Conservation (phyloP, 139 green algal genomes). For the Chlamydomonas incerta region DNA sequence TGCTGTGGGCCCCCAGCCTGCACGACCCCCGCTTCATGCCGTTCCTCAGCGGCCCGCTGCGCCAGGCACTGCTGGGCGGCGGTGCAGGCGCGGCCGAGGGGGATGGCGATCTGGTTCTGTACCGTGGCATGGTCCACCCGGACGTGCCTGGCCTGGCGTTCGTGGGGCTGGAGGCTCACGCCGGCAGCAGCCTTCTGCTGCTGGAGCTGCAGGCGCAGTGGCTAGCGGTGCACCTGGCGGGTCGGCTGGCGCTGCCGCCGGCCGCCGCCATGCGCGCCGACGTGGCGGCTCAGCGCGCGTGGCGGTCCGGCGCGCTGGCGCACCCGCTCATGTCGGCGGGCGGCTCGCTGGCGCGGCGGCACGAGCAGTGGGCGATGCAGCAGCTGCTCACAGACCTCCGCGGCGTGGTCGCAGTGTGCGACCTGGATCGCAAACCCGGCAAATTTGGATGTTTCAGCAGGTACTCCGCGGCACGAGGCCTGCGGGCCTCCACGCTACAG, state of each 20-base stretch:
- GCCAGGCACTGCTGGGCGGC: background rate
- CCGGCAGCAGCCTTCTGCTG: background rate
- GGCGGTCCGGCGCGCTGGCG: conserved; percentile 3
- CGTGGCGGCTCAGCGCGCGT: background rate
- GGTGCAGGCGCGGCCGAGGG: too few species aligned
- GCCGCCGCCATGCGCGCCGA: background rate
- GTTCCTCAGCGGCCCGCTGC: background rate
- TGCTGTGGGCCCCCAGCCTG: conserved; percentile 29
- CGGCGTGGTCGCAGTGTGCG: too few species aligned
- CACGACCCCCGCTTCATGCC: conserved; percentile 29
- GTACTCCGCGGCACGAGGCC: too few species aligned
- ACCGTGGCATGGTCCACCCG: conserved; percentile 15
- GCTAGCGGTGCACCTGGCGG: conserved; percentile 21
- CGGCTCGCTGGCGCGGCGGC: background rate
- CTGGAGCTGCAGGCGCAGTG: conserved; percentile 37
- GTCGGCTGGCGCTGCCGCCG: background rate
- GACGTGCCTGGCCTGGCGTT: conserved; percentile 30
- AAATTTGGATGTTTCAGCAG: too few species aligned
- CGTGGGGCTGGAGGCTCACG: background rate
- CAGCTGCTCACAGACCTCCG: conserved; percentile 8
- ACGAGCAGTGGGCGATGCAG: background rate
- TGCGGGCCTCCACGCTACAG: too few species aligned
- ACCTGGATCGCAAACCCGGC: too few species aligned
- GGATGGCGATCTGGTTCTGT: background rate
- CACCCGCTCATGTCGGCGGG: background rate